phyloP scores from a whole-genome alignment of 1,139 yeast genomes.

The Zygotorulaspora mrakii region DNA sequence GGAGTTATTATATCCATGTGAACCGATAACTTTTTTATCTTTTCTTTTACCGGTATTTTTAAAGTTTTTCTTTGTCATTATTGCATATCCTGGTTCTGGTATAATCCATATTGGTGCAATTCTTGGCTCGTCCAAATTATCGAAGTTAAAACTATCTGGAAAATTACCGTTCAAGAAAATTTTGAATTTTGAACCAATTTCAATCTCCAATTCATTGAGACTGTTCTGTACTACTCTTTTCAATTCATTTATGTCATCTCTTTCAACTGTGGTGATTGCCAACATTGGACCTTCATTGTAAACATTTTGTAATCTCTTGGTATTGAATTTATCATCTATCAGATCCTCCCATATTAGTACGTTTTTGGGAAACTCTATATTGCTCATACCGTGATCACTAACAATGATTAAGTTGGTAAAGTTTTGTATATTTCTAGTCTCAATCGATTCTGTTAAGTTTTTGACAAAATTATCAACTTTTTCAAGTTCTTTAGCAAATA shows the following conservation, averaged over 20 bases:
- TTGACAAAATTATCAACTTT: constrained; percentile 66
- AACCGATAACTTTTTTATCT: constrained; percentile 47
- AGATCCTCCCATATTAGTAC: constrained; percentile 19
- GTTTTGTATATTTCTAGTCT: constrained; percentile 52
- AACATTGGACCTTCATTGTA: constrained; percentile 20
- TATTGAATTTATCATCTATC: constrained; percentile 11
- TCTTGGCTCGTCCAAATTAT: constrained; percentile 49
- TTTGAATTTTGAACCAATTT: constrained; percentile 38
- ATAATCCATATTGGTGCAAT: constrained; percentile 83
- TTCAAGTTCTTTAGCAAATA: constrained; percentile 47
- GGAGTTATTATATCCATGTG: constrained; percentile 78
- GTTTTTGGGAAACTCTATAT: constrained; percentile 24
- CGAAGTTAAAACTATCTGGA: constrained; percentile 65
- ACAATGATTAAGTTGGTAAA: constrained; percentile 73
- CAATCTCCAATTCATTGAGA: constrained; percentile 16
- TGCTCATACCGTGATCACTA: constrained; percentile 91
- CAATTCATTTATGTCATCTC: constrained; percentile 14
- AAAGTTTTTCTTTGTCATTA: constrained; percentile 63
- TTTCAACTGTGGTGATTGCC: constrained; percentile 14
- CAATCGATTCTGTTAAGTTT: constrained; percentile 46
- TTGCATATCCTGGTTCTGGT: constrained; percentile 75
- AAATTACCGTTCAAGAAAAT: constrained; percentile 56
- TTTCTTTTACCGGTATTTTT: constrained; percentile 47
- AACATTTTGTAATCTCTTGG: constrained; percentile 12
- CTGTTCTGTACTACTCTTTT: constrained; percentile 15